Percentiles rank a stretch among this genome's conserved stretches.
Evolutionary conservation across 2,329 filamentous ascomycete species (phyloP).

Genomic region (Xylaria sp.): DNA sequence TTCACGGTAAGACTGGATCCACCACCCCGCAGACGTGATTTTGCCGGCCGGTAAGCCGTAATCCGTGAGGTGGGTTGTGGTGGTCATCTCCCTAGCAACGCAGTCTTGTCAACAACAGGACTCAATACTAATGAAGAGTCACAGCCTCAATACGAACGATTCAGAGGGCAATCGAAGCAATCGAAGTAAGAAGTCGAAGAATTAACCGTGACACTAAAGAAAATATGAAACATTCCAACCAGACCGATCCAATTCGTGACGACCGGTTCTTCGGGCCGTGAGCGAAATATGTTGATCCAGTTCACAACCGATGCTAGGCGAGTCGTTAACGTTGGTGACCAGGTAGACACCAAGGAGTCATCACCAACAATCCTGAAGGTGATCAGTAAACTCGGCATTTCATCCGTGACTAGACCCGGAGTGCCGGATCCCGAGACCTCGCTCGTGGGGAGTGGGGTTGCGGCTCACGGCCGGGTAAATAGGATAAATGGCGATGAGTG

Average conservation of each 20-base stretch:
- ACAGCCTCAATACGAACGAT: too few relatives aligned
- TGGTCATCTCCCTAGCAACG: too few relatives aligned
- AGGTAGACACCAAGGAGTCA: too few relatives aligned
- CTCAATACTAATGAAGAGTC: background rate
- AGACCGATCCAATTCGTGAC: too few relatives aligned
- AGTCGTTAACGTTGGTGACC: too few relatives aligned
- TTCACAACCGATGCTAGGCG: too few relatives aligned
- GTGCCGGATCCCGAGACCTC: background rate
- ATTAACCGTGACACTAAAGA: too few relatives aligned
- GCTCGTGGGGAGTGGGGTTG: slow-evolving; percentile 13
- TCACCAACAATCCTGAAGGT: background rate
- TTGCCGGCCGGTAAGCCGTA: too few relatives aligned
- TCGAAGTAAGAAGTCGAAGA: background rate
- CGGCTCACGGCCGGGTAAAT: slow-evolving; percentile 32
- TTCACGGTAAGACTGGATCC: too few relatives aligned
- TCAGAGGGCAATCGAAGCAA: background rate
- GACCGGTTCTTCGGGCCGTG: background rate
- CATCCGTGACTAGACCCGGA: background rate
- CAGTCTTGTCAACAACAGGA: background rate
- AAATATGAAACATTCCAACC: too few relatives aligned
- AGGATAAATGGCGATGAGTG: slow-evolving; percentile 31
- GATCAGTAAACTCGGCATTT: background rate
- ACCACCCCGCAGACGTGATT: too few relatives aligned
- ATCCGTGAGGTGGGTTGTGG: too few relatives aligned
- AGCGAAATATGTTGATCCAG: background rate